Percentiles rank a stretch among this genome's conserved stretches.
Conservation (phyloP, 1,139 yeast genomes). For the Candida gigantensis region DNA sequence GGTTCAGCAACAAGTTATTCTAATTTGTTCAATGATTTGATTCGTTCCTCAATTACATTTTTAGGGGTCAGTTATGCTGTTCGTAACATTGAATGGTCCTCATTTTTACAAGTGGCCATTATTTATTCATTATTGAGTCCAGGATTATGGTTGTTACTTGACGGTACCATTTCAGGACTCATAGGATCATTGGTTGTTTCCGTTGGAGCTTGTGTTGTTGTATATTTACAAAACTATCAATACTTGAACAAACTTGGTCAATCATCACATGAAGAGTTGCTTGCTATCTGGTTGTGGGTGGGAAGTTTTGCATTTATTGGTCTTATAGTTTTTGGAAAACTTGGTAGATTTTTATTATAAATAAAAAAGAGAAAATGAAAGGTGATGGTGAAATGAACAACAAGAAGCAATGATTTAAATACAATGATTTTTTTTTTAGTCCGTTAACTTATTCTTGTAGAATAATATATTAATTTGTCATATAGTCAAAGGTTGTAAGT, state of each 20-base stretch:
- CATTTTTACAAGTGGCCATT: constrained; percentile 72
- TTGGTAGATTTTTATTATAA: constrained; percentile 58
- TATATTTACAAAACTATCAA: constrained; percentile 32
- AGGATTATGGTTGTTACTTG: constrained; percentile 77
- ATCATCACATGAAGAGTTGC: constrained; percentile 24
- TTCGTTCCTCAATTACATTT: constrained; percentile 71
- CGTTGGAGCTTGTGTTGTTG: constrained; percentile 37
- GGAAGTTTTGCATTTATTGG: constrained; percentile 71
- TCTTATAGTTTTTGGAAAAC: constrained; percentile 65
- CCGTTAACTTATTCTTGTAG: too few species aligned
- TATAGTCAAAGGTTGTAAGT: too few species aligned
- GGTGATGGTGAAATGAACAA: too few species aligned
- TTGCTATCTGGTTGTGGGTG: constrained; percentile 51
- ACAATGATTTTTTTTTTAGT: too few species aligned
- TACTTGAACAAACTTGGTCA: constrained; percentile 11
- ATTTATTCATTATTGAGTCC: constrained; percentile 79
- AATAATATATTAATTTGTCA: too few species aligned
- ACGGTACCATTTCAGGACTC: constrained; percentile 71
- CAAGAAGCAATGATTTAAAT: too few species aligned
- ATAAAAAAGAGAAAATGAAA: too few species aligned
- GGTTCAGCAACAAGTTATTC: constrained; percentile 24
- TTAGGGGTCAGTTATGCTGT: constrained; percentile 84
- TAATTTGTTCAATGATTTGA: constrained; percentile 37
- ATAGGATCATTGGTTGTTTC: constrained; percentile 48
- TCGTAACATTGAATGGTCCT: constrained; percentile 76